Evolutionary conservation across 2,329 filamentous ascomycete species (phyloP).

Genomic region (Xylariales sp.): DNA sequence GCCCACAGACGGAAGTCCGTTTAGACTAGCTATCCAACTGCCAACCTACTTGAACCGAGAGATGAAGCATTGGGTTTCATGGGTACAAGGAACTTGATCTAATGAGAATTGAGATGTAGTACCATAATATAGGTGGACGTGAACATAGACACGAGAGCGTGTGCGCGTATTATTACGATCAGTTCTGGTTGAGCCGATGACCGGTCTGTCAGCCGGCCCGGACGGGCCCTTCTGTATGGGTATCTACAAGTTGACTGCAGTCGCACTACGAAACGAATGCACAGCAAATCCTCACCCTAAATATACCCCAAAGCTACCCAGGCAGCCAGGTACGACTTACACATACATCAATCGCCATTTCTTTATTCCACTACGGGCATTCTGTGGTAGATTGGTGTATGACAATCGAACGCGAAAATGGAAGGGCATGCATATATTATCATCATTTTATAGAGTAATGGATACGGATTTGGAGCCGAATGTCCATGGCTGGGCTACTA

Average conservation of each 20-base stretch:
- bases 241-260: too few relatives aligned
- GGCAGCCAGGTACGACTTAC: too few relatives aligned
- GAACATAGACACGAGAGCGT: too few relatives aligned
- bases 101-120: not conserved
- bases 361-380: not conserved
- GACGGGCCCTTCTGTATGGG: not conserved
- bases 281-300: too few relatives aligned
- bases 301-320: too few relatives aligned
- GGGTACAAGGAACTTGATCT: not conserved
- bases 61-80: too few relatives aligned
- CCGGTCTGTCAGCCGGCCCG: slow-evolving; percentile 14
- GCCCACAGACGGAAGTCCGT: not conserved
- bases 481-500: not conserved
- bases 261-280: too few relatives aligned
- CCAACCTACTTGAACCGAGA: too few relatives aligned
- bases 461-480: not conserved
- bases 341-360: not conserved
- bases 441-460: slow-evolving; percentile 2
- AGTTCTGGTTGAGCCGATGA: not conserved
- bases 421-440: not conserved
- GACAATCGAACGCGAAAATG: not conserved
- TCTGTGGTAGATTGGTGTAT: not conserved
- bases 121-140: not conserved
- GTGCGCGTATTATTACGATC: too few relatives aligned
- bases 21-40: not conserved